phyloP scores from a whole-genome alignment of 306 rosid genomes.

The Prunus armeniaca region DNA sequence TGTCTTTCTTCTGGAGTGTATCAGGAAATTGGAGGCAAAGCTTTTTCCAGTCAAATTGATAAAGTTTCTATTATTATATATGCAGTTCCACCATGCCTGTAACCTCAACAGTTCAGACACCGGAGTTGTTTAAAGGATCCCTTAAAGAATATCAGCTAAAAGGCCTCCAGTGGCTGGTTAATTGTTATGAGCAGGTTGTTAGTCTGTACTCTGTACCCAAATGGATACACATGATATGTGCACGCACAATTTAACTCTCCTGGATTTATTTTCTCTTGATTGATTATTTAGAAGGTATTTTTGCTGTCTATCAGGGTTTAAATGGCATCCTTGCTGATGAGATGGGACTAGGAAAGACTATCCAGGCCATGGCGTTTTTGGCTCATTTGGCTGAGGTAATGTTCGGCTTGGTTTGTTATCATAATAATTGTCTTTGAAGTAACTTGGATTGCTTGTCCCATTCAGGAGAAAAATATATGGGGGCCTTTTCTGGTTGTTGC shows the following conservation, averaged over 20 bases:
- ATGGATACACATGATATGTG: not conserved
- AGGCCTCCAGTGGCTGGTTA: conserved; percentile 99
- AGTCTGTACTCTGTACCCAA: conserved; percentile 17
- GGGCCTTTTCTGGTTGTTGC: conserved; percentile 98
- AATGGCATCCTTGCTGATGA: conserved; percentile 99
- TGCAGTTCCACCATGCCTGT: conserved; percentile 98
- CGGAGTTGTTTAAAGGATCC: conserved; percentile 76
- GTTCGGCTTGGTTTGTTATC: conserved; percentile 20
- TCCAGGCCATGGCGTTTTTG: conserved; percentile 97
- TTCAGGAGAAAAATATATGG: conserved; percentile 98
- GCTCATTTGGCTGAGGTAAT: conserved; percentile 98
- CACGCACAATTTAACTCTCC: not conserved
- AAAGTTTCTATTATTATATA: conserved; percentile 24
- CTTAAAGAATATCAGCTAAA: conserved; percentile 93
- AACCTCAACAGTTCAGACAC: conserved; percentile 89
- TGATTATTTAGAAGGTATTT: conserved; percentile 25
- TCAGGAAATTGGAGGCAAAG: conserved; percentile 23
- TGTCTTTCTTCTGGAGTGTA: not conserved
- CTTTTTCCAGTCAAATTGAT: conserved; percentile 23
- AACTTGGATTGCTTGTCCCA: conserved; percentile 24
- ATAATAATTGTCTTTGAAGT: conserved; percentile 19
- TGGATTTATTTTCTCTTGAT: conserved; percentile 20
- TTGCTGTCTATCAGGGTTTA: conserved; percentile 61
- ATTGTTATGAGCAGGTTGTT: conserved; percentile 97
- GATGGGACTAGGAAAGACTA: conserved; percentile 99